A percentile compares a stretch with the other conserved stretches of the same genome.
These are phyloP conservation scores for Quillaja saponaria DNA, from an alignment of 306 rosid species.

Conservation along the genomic window DNA sequence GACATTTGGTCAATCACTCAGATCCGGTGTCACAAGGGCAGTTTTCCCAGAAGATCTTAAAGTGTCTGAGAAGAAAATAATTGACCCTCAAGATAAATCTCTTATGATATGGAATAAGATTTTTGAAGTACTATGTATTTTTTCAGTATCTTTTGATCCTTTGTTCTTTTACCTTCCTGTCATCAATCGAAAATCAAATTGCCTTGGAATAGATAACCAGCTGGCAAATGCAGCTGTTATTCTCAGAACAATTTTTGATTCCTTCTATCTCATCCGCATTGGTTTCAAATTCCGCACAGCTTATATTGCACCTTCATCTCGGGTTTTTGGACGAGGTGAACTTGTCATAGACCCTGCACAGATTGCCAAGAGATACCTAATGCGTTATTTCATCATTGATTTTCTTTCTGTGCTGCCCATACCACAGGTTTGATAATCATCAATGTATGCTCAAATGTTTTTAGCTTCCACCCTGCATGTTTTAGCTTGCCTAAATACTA, in stretches of 20 bases:
- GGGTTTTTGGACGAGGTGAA: conserved; percentile 95
- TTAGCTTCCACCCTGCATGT: conserved; percentile 8
- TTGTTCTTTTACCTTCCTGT: conserved; percentile 85
- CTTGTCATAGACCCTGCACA: conserved; percentile 81
- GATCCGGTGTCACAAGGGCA: conserved; percentile 53
- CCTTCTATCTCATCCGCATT: conserved; percentile 67
- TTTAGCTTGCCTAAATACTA: too few relatives aligned
- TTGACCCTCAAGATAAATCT: conserved; percentile 80
- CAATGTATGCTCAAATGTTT: conserved; percentile 18
- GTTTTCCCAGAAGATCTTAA: conserved; percentile 79
- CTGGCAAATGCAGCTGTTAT: conserved; percentile 52
- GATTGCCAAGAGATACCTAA: conserved; percentile 75
- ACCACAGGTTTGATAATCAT: conserved; percentile 72
- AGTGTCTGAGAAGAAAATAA: conserved; percentile 66
- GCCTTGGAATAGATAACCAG: conserved; percentile 68
- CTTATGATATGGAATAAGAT: conserved; percentile 79
- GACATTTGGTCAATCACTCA: conserved; percentile 71
- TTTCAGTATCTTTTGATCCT: conserved; percentile 80
- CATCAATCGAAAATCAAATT: conserved; percentile 55
- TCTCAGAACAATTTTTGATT: conserved; percentile 53
- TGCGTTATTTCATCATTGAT: conserved; percentile 67
- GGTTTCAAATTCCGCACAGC: conserved; percentile 82
- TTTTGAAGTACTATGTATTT: conserved; percentile 73
- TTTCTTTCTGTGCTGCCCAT: conserved; percentile 68
- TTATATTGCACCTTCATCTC: conserved; percentile 81